Conservation (phyloP, 2,329 filamentous ascomycete genomes). For the Apiospora aurea region DNA sequence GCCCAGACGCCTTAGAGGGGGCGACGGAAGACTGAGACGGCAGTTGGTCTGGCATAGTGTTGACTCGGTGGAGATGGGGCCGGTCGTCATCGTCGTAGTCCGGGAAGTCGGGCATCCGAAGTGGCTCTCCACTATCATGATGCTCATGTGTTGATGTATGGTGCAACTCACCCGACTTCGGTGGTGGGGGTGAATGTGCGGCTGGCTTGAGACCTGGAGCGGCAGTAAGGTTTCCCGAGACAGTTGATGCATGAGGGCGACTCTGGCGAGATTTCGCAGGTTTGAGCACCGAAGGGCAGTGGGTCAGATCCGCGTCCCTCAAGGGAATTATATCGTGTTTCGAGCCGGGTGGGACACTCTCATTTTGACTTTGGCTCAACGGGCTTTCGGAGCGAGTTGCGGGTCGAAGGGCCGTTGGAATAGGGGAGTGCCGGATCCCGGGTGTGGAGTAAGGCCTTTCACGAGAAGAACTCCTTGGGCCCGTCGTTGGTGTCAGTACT, state of each 20-base stretch:
- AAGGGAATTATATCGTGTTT: not conserved
- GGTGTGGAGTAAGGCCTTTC: not conserved
- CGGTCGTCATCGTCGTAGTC: not conserved
- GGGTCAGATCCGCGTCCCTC: not conserved
- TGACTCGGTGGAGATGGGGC: slow-evolving; percentile 30
- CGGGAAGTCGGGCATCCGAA: not conserved
- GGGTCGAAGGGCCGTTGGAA: slow-evolving; percentile 19
- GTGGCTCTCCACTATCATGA: not conserved
- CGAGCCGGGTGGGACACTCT: not conserved
- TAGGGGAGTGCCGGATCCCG: not conserved
- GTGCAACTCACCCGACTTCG: not conserved
- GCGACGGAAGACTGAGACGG: slow-evolving; percentile 26
- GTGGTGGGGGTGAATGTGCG: not conserved
- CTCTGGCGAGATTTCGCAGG: slow-evolving; percentile 23
- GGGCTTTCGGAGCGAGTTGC: slow-evolving; percentile 10
- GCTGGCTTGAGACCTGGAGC: slow-evolving; percentile 22
- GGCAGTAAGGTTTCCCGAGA: not conserved
- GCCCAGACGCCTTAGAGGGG: slow-evolving; percentile 29
- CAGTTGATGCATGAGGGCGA: not conserved
- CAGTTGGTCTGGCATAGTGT: slow-evolving; percentile 30
- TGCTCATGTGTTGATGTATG: not conserved
- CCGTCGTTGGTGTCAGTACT: slow-evolving; percentile 32
- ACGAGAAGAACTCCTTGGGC: slow-evolving; percentile 25
- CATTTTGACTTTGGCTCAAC: not conserved
- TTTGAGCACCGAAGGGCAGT: slow-evolving; percentile 27